Conservation (phyloP, 2,329 filamentous ascomycete genomes). For the Colletotrichum sp. region DNA sequence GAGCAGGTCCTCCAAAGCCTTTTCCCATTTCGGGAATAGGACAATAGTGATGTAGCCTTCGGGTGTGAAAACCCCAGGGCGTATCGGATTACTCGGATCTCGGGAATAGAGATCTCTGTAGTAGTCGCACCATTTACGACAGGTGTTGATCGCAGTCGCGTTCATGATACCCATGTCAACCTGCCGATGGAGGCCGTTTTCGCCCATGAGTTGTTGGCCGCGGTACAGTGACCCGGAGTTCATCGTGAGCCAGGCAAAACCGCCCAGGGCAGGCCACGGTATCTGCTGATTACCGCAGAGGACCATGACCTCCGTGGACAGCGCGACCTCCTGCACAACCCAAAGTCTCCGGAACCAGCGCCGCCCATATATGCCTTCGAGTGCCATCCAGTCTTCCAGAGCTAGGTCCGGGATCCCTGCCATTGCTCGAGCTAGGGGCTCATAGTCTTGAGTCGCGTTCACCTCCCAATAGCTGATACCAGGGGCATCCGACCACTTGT, state of each 20-base stretch:
- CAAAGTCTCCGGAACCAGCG: background rate
- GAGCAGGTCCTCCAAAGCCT: background rate
- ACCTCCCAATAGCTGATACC: background rate
- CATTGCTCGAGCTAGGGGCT: background rate
- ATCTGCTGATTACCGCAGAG: background rate
- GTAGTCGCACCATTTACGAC: background rate
- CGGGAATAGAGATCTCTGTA: background rate
- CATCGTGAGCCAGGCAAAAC: background rate
- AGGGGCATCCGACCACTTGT: background rate
- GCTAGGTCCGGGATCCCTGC: background rate
- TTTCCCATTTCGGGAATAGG: background rate
- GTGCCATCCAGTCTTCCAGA: background rate
- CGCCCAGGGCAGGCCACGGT: background rate
- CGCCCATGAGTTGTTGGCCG: background rate
- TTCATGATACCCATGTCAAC: background rate
- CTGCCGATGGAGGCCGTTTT: background rate
- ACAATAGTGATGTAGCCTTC: background rate
- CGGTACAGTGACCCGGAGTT: background rate
- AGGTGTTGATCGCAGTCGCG: background rate
- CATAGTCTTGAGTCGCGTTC: background rate
- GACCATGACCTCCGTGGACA: background rate
- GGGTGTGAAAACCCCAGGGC: background rate
- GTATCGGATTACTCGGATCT: background rate
- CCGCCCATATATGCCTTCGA: background rate
- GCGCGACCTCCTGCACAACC: background rate